A percentile compares a stretch with the other conserved stretches of the same genome.
These are phyloP conservation scores for Diaporthe humulicola DNA, from an alignment of 2,329 filamentous ascomycete species.

Conservation along the genomic window DNA sequence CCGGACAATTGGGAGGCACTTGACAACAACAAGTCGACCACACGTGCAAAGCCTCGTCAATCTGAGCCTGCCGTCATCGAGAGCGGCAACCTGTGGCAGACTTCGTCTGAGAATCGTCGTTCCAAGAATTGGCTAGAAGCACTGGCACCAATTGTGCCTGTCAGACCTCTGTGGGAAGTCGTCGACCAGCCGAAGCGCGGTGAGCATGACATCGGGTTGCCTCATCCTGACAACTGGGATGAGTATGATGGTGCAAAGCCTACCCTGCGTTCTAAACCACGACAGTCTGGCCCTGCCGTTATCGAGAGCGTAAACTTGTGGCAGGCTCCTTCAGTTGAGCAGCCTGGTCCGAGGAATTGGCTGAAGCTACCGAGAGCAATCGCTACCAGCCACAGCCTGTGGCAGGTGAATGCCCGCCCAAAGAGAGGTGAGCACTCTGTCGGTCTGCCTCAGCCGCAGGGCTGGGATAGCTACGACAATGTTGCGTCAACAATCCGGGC, in stretches of 20 bases:
- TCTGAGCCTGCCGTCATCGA: slow-evolving; percentile 49
- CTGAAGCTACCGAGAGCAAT: slow-evolving; percentile 7
- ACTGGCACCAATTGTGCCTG: background rate
- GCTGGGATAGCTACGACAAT: slow-evolving; percentile 52
- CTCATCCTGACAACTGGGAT: slow-evolving; percentile 57
- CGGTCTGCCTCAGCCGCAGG: slow-evolving; percentile 55
- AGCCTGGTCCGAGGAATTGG: slow-evolving; percentile 15
- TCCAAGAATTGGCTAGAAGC: slow-evolving; percentile 12
- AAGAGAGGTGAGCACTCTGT: slow-evolving; percentile 34
- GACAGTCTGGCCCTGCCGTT: slow-evolving; percentile 45
- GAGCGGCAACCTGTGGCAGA: slow-evolving; percentile 51
- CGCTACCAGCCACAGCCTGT: slow-evolving; percentile 22
- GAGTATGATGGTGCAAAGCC: slow-evolving; percentile 48
- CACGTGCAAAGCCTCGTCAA: slow-evolving; percentile 48
- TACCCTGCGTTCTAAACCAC: slow-evolving; percentile 48
- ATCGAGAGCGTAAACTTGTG: slow-evolving; percentile 56
- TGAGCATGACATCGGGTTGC: slow-evolving; percentile 45
- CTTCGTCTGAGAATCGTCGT: background rate
- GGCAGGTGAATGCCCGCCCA: slow-evolving; percentile 1
- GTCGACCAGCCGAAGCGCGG: slow-evolving; percentile 18
- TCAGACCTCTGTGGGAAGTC: slow-evolving; percentile 31
- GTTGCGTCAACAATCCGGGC: slow-evolving; percentile 46
- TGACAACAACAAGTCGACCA: slow-evolving; percentile 45
- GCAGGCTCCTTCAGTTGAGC: slow-evolving; percentile 39
- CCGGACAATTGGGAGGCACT: slow-evolving; percentile 56